A percentile compares a stretch with the other conserved stretches of the same genome.
Conservation (phyloP, 805 yeast genomes). For the Candida morakotiae region DNA sequence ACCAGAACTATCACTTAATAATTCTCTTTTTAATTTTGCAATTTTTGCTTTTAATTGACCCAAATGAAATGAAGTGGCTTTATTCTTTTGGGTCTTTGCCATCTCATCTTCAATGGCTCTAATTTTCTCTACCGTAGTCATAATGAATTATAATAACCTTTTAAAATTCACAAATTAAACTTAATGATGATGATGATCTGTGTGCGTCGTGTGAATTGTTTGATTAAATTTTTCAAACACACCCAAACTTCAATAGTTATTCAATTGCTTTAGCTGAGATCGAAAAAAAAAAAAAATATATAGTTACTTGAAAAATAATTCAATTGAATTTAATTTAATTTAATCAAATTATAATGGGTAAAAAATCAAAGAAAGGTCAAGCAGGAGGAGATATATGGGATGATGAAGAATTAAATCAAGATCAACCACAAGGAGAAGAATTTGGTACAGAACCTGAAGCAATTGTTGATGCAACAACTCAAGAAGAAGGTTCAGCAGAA, state of each 20-base stretch:
- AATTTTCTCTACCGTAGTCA: conserved; percentile 56
- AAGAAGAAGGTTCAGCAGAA: conserved; percentile 16
- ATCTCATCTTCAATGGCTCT: conserved; percentile 94
- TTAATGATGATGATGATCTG: no score
- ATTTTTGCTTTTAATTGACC: conserved; percentile 96
- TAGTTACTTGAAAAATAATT: not conserved
- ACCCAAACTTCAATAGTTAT: conserved; percentile 5
- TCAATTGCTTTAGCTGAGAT: not conserved
- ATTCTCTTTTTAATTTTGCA: conserved; percentile 91
- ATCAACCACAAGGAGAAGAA: conserved; percentile 35
- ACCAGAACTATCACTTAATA: conserved; percentile 59
- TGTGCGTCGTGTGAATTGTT: conserved; percentile 9
- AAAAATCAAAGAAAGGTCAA: conserved; percentile 50
- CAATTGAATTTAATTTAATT: no score
- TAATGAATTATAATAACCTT: conserved; percentile 9
- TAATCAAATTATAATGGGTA: conserved; percentile 38
- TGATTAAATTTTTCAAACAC: conserved; percentile 2
- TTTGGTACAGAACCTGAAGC: conserved; percentile 35
- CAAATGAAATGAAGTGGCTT: conserved; percentile 95
- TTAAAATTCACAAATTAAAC: not conserved
- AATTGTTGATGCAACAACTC: conserved; percentile 12
- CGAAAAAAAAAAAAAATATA: conserved; percentile 4
- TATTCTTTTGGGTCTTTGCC: conserved; percentile 97
- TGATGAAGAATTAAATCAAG: conserved; percentile 54
- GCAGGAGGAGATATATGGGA: conserved; percentile 79